Percentiles rank a stretch among this genome's conserved stretches.
These are phyloP conservation scores for Alternaria postmessia DNA, from an alignment of 2,329 filamentous ascomycete genomes.

Conservation along the genomic window DNA sequence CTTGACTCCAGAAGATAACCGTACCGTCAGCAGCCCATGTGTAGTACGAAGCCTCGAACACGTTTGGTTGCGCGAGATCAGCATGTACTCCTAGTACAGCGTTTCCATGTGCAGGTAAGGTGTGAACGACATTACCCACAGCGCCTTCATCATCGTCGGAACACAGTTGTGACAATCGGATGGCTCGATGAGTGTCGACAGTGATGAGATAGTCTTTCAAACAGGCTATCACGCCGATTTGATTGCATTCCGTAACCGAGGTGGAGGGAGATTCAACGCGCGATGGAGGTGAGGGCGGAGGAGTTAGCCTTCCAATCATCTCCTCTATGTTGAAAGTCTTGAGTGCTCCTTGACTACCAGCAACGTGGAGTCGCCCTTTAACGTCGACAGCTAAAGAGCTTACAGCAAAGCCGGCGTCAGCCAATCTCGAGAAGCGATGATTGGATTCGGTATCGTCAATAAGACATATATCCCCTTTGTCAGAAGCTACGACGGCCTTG, in stretches of 20 bases:
- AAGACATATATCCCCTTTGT: slow-evolving; percentile 87
- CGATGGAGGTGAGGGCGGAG: slow-evolving; percentile 47
- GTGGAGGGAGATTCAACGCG: slow-evolving; percentile 44
- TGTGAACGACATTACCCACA: slow-evolving; percentile 47
- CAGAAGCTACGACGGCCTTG: slow-evolving; percentile 83
- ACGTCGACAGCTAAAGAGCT: slow-evolving; percentile 70
- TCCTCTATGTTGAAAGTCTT: slow-evolving; percentile 55
- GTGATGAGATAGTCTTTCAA: slow-evolving; percentile 54
- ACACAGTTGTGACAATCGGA: slow-evolving; percentile 67
- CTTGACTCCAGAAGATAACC: slow-evolving; percentile 85
- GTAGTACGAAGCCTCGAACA: slow-evolving; percentile 75
- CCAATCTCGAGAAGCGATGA: slow-evolving; percentile 73
- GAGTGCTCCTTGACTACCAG: slow-evolving; percentile 69
- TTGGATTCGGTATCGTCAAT: slow-evolving; percentile 78
- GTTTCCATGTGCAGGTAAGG: slow-evolving; percentile 65
- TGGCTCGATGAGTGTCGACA: slow-evolving; percentile 77
- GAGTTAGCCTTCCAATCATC: slow-evolving; percentile 41
- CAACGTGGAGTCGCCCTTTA: slow-evolving; percentile 70
- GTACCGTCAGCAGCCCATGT: slow-evolving; percentile 87
- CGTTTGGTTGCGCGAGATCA: slow-evolving; percentile 67
- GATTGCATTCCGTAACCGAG: slow-evolving; percentile 36
- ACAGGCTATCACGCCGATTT: slow-evolving; percentile 50
- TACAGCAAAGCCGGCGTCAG: slow-evolving; percentile 72
- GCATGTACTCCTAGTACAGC: slow-evolving; percentile 73
- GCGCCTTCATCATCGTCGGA: slow-evolving; percentile 37